Base-by-base conservation (phyloP, 2,329 filamentous ascomycete genomes). In the Fonsecaea pedrosoi region DNA sequence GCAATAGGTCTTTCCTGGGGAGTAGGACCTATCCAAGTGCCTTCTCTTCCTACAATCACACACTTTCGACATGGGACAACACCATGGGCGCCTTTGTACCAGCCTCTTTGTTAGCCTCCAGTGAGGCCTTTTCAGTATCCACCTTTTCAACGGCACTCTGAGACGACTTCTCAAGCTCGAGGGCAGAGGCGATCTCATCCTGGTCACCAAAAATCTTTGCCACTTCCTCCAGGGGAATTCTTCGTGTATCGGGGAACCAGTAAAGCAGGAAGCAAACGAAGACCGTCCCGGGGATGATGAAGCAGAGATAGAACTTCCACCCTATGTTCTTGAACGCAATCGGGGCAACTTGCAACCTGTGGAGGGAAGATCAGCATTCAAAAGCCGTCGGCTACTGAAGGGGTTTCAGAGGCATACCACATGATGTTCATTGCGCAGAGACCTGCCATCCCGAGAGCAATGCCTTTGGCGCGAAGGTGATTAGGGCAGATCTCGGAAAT, bases 251-350 rank as follows among this genome's bases (percentile, higher is more conserved):
- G 1, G 74, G 74, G 4, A 75, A 68, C 8, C 67, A 58, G 59
- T 73, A 72, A 13, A 54, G 15, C 8, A 65, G 54, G 2, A 21
- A n/a, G 25, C 60, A 40, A 4, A 42, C 62, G 8, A 34, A 18
- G 10, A 64, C 5, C 10, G n/a, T 30, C 7, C 45, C 57, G 2
- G 62, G 62, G 42, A 66, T 62, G 55, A 63, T 66, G 69, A 64
- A 74, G 8, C 74, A 70, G n/a, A 78, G 65, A 60, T 76, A 77
- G 61, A 75, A 77, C 7, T 71, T 74, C 74, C 74, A 77, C 4
- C 73, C 72, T 53, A 77, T 77, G 34, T 72, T 74, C 4, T 71
- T 70, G 64, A 77, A 77, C 1, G 75, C 76, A 2, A 70, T 74
- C 1, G 74, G 70, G 5, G 75, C 73, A 1, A 71, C 70, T 62